phyloP scores from a whole-genome alignment of 2,329 filamentous ascomycete species.

The Colletotrichum coccodes region DNA sequence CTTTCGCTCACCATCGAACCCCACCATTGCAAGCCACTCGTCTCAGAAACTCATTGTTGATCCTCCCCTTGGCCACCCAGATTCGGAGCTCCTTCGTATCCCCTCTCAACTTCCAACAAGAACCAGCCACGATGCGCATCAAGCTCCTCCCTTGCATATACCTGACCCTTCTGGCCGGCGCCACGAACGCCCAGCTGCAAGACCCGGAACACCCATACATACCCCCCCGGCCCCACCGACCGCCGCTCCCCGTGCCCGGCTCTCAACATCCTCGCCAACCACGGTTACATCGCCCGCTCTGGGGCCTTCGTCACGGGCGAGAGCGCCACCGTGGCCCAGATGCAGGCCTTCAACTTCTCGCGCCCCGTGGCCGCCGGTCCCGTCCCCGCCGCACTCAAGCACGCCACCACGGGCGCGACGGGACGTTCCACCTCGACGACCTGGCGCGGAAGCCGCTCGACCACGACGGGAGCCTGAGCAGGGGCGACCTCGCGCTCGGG shows the following conservation, averaged over 20 bases:
- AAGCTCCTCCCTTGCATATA: neutral
- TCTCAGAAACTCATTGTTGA: too few species aligned
- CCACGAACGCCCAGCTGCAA: neutral
- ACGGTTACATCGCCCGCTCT: conserved; percentile 15
- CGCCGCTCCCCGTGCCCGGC: conserved; percentile 13
- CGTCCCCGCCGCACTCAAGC: neutral
- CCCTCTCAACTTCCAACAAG: neutral
- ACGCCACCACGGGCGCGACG: conserved; percentile 11
- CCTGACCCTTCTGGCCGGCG: neutral
- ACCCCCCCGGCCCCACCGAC: neutral
- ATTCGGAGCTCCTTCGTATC: too few species aligned
- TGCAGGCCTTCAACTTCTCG: conserved; percentile 14
- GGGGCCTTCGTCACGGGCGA: conserved; percentile 15
- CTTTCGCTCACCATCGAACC: too few species aligned
- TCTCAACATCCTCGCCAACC: conserved; percentile 12
- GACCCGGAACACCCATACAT: neutral
- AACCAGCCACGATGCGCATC: neutral
- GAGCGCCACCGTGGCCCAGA: conserved; percentile 6
- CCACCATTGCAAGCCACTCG: too few species aligned
- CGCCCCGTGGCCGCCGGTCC: neutral
- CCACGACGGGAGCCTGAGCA: conserved; percentile 12
- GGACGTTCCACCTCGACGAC: conserved; percentile 20
- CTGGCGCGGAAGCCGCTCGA: conserved; percentile 18
- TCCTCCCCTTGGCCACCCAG: too few species aligned
- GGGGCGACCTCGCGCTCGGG: neutral